phyloP scores from a whole-genome alignment of 257 asterid species.

The Jaltomata sinuosa region DNA sequence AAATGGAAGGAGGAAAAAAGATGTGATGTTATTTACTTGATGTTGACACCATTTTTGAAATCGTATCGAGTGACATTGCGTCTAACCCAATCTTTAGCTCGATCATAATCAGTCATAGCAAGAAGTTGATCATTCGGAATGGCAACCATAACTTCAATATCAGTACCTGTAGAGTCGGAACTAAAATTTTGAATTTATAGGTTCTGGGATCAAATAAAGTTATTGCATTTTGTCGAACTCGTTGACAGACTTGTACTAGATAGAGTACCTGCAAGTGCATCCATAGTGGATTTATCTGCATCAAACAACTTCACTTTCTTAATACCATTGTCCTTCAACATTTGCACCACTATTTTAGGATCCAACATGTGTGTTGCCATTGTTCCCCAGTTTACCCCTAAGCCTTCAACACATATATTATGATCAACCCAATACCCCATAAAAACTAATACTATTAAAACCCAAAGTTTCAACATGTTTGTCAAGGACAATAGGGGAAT shows the following conservation, averaged over 20 bases:
- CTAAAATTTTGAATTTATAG: background rate
- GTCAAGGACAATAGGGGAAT: background rate
- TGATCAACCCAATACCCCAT: background rate
- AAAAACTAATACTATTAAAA: background rate
- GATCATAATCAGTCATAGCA: background rate
- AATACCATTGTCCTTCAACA: constrained; percentile 4
- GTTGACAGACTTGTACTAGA: background rate
- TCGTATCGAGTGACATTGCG: constrained; percentile 2
- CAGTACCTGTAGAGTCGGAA: background rate
- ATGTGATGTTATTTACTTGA: background rate
- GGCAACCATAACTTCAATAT: constrained; percentile 9
- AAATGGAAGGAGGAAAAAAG: background rate
- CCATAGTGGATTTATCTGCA: constrained; percentile 1
- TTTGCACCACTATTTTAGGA: constrained; percentile 1
- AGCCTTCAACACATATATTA: background rate
- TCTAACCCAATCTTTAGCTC: constrained; percentile 10
- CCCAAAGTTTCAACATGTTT: background rate
- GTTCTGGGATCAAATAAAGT: background rate
- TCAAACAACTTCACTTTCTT: constrained; percentile 6
- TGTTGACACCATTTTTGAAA: constrained; percentile 5
- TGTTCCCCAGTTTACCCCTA: constrained; percentile 12
- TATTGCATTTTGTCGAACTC: background rate
- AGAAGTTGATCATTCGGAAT: constrained; percentile 12
- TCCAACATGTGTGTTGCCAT: constrained; percentile 4
- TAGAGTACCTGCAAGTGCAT: constrained; percentile 1